A percentile compares a stretch with the other conserved stretches of the same genome.
phyloP scores from a whole-genome alignment of 139 green algal species.

The Pycnococcus provasolii region DNA sequence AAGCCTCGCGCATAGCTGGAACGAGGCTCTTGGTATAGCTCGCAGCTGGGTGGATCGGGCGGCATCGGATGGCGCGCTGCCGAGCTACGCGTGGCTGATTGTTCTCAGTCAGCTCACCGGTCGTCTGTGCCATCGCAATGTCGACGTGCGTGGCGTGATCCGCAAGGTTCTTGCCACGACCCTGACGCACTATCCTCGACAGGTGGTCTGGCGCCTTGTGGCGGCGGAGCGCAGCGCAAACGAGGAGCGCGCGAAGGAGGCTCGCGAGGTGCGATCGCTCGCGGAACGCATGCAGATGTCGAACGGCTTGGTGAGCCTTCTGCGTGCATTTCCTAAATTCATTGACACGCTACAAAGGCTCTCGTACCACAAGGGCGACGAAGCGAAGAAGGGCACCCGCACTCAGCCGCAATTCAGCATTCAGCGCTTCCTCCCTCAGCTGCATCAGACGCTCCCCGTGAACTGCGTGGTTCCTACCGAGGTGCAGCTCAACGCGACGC shows the following conservation, averaged over 20 bases:
- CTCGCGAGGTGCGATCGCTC: constrained; percentile 18
- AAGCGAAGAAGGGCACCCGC: constrained; percentile 14
- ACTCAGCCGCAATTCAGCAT: constrained; percentile 18
- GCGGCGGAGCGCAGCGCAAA: constrained; percentile 58
- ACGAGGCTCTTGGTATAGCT: constrained; percentile 7
- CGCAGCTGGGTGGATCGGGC: constrained; percentile 24
- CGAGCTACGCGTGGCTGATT: constrained; percentile 66
- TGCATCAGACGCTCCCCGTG: constrained; percentile 49
- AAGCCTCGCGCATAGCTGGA: not conserved
- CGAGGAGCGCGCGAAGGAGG: constrained; percentile 36
- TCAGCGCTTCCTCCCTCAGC: constrained; percentile 25
- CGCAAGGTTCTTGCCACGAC: constrained; percentile 40
- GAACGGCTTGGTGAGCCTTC: not conserved
- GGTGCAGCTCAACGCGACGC: constrained; percentile 36
- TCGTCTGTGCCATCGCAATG: constrained; percentile 68
- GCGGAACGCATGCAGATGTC: constrained; percentile 5
- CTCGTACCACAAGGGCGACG: not conserved
- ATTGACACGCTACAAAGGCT: not conserved
- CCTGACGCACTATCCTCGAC: constrained; percentile 42
- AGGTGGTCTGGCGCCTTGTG: constrained; percentile 69
- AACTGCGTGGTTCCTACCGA: constrained; percentile 63
- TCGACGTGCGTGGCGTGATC: constrained; percentile 47
- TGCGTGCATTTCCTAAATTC: not conserved
- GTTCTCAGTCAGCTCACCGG: constrained; percentile 84
- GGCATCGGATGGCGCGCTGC: constrained; percentile 35